Evolutionary conservation across 352 stramenopile species (phyloP).

Genomic region (Phytophthora multivora): DNA sequence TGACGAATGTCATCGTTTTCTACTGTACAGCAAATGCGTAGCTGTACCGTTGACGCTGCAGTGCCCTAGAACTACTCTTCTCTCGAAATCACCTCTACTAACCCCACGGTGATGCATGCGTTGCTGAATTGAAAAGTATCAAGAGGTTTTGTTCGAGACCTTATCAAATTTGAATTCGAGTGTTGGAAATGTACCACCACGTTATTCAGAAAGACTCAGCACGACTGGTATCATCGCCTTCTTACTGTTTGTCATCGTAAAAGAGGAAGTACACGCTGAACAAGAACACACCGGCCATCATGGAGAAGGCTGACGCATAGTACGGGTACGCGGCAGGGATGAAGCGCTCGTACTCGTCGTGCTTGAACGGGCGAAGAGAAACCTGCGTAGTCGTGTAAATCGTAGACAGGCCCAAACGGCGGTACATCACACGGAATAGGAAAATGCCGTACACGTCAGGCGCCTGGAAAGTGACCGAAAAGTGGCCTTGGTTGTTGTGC

Average conservation of each 20-base stretch:
- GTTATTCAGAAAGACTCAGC: not conserved
- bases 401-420: slow-evolving; percentile 85
- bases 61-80: too few species aligned
- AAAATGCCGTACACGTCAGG: slow-evolving; percentile 95
- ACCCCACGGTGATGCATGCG: too few species aligned
- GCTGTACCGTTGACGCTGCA: too few species aligned
- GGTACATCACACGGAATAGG: slow-evolving; percentile 93
- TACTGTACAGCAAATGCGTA: too few species aligned
- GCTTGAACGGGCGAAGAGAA: slow-evolving; percentile 93
- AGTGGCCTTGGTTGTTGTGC: slow-evolving; percentile 76
- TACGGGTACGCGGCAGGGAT: slow-evolving; percentile 93
- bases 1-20: too few species aligned
- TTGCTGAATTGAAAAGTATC: too few species aligned
- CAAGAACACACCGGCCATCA: slow-evolving; percentile 91
- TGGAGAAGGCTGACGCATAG: slow-evolving; percentile 91
- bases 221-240: not conserved
- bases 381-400: slow-evolving; percentile 91
- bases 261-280: slow-evolving; percentile 93
- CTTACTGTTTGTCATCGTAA: slow-evolving; percentile 67
- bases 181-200: not conserved
- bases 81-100: too few species aligned
- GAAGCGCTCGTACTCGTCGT: slow-evolving; percentile 96
- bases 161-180: slow-evolving; percentile 4
- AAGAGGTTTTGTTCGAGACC: not conserved
- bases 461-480: slow-evolving; percentile 84